A percentile compares a stretch with the other conserved stretches of the same genome.
Conservation (phyloP, 2,329 filamentous ascomycete genomes). For the Sarocladium oryzae region DNA sequence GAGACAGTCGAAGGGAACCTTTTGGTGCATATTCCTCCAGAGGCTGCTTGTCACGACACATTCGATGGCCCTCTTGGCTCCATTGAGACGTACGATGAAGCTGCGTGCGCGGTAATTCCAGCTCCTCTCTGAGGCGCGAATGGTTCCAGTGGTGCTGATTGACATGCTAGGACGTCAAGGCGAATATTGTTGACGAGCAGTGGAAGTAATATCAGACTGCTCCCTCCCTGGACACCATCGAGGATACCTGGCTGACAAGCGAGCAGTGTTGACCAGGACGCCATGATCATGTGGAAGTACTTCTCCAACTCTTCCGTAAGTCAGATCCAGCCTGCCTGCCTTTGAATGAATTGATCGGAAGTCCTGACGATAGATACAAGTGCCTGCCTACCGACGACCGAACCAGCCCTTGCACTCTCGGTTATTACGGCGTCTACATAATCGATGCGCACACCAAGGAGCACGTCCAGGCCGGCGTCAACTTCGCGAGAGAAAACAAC, state of each 20-base stretch:
- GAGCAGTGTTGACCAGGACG: constrained; percentile 20
- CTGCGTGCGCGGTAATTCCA: constrained; percentile 20
- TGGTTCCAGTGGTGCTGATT: background rate
- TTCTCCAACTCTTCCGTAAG: constrained; percentile 27
- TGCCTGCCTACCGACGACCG: constrained; percentile 24
- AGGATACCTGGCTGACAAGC: background rate
- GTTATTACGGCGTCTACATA: constrained; percentile 31
- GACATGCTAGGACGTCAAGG: constrained; percentile 22
- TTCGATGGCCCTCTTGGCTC: constrained; percentile 31
- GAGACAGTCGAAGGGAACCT: constrained; percentile 29
- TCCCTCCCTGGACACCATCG: too few species aligned
- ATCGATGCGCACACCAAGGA: constrained; percentile 14
- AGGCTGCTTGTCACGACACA: constrained; percentile 28
- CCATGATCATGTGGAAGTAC: constrained; percentile 33
- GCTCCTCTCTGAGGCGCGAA: background rate
- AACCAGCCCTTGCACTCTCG: constrained; percentile 27
- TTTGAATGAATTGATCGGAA: too few species aligned
- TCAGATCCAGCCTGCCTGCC: background rate
- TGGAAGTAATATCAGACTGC: too few species aligned
- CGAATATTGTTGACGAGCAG: constrained; percentile 20
- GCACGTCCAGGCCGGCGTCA: constrained; percentile 24
- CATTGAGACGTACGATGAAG: constrained; percentile 28
- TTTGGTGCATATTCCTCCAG: constrained; percentile 22
- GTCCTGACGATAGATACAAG: background rate
- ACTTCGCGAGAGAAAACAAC: constrained; percentile 29